Base-by-base conservation (phyloP, 208 protist genomes). In the Wallacemonas sp. region DNA sequence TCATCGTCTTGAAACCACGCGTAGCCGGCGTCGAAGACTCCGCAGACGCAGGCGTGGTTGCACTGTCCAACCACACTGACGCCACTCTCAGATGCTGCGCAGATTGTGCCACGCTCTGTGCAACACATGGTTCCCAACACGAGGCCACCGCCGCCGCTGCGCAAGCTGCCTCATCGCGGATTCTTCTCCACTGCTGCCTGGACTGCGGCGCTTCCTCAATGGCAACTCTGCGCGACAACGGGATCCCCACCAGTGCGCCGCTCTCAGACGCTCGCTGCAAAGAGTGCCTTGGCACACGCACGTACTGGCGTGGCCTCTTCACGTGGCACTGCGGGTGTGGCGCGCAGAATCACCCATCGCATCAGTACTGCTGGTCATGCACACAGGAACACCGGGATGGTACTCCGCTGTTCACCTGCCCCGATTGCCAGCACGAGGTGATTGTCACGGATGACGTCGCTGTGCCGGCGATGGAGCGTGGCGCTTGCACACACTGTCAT, bases 241-340 rank as follows among this genome's bases (percentile, higher is more conserved):
- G n/a, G n/a, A n/a, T n/a, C n/a, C n/a, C 28, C 22, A 33, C 4
- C 22, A 27, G 8, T 27, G 24, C 22, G 11, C 4, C 51, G 12
- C 19, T 27, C 4, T 33, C 22, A 33, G 5, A 19, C 44, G 22
- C 44, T 9, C 44, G 44, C 44, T 58, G 51, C 30, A 2, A 14
- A 19, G 30, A 58, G 30, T 58, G 51, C 51, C 51, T 24, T n/a
- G 24, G 51, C 11, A 54, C 54, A 15, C 51, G 27, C 4, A 68
- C 67, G 19, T 88, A 79, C 60, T 58, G 62, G 26, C 59, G 49
- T 6, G 39, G 65, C 22, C 38, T 30, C 58, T 91, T 91, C 60
- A 72, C 69, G 27, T 94, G 88, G 88, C 24, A 36, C 2, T 94
- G 88, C 75, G 82, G 84, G 15, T 94, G 88, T 38, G 88, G 88